Conservation (phyloP, 2,329 filamentous ascomycete genomes). For the Clonostachys rosea region DNA sequence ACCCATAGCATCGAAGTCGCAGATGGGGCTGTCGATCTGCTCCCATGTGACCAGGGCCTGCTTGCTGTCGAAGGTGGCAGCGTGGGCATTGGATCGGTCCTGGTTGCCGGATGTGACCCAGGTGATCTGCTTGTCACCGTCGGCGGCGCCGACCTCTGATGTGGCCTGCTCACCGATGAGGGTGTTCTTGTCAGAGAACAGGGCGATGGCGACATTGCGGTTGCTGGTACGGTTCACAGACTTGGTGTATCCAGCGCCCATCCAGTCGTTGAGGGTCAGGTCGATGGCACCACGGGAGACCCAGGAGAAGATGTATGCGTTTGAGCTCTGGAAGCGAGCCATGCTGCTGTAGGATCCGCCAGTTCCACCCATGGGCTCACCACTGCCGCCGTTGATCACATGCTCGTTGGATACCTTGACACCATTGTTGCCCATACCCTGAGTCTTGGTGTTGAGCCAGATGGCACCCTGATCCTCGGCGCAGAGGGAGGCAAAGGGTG, state of each 20-base stretch:
- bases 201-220: conserved; percentile 54
- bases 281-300: conserved; percentile 54
- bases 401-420: conserved; percentile 60
- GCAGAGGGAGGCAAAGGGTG: conserved; percentile 54
- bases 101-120: conserved; percentile 48
- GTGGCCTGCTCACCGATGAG: conserved; percentile 47
- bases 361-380: conserved; percentile 59
- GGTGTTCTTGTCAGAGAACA: conserved; percentile 54
- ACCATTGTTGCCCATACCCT: conserved; percentile 46
- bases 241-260: conserved; percentile 50
- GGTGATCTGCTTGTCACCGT: conserved; percentile 54
- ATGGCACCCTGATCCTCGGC: conserved; percentile 60
- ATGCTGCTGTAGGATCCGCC: conserved; percentile 56
- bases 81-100: conserved; percentile 55
- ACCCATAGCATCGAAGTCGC: conserved; percentile 53
- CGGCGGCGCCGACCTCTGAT: conserved; percentile 43
- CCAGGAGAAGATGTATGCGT: conserved; percentile 58
- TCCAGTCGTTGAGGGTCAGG: conserved; percentile 50
- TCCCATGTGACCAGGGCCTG: conserved; percentile 57
- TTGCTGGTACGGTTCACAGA: conserved; percentile 47
- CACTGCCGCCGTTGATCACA: conserved; percentile 51
- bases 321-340: conserved; percentile 43
- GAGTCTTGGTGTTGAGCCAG: conserved; percentile 58
- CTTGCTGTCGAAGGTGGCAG: conserved; percentile 44
- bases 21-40: conserved; percentile 50